Evolutionary conservation across 2,329 filamentous ascomycete genomes (phyloP).

Genomic region (Gliomastix tumulicola): DNA sequence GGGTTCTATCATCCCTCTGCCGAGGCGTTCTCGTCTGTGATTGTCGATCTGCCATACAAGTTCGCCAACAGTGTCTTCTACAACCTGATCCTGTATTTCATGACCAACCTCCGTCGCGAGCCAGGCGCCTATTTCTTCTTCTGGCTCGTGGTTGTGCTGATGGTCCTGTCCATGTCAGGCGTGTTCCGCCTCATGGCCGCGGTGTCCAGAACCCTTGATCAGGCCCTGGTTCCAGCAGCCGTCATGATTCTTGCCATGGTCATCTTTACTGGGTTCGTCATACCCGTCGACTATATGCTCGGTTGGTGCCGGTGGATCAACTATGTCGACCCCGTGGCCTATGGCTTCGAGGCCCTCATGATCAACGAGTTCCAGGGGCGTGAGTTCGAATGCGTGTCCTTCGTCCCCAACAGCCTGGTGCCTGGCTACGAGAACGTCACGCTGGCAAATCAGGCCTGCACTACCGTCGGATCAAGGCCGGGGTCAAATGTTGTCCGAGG

Average conservation of each 20-base stretch:
- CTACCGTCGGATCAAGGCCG: conserved; percentile 36
- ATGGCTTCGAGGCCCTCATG: conserved; percentile 60
- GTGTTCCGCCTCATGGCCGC: conserved; percentile 38
- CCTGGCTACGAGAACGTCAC: conserved; percentile 16
- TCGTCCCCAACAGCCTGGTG: conserved; percentile 15
- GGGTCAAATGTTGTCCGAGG: conserved; percentile 38
- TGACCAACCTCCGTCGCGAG: conserved; percentile 35
- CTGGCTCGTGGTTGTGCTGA: conserved; percentile 37
- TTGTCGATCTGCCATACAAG: conserved; percentile 37
- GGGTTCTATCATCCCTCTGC: conserved; percentile 30
- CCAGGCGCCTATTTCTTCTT: conserved; percentile 40
- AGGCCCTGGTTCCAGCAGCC: conserved; percentile 33
- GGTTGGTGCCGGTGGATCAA: conserved; percentile 65
- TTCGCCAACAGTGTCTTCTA: conserved; percentile 29
- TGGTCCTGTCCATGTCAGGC: conserved; percentile 58
- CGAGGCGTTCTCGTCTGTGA: conserved; percentile 23
- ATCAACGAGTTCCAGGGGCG: conserved; percentile 54
- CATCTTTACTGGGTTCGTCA: conserved; percentile 42
- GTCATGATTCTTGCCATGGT: conserved; percentile 25
- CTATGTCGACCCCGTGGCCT: conserved; percentile 58
- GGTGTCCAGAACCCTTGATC: conserved; percentile 45
- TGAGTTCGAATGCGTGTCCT: conserved; percentile 14
- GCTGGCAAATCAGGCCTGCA: conserved; percentile 31
- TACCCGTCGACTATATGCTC: conserved; percentile 40
- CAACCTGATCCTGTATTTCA: conserved; percentile 41